Percentiles rank a stretch among this genome's conserved stretches.
Evolutionary conservation across 2,329 filamentous ascomycete species (phyloP).

Genomic region (Diplocarpon mali): DNA sequence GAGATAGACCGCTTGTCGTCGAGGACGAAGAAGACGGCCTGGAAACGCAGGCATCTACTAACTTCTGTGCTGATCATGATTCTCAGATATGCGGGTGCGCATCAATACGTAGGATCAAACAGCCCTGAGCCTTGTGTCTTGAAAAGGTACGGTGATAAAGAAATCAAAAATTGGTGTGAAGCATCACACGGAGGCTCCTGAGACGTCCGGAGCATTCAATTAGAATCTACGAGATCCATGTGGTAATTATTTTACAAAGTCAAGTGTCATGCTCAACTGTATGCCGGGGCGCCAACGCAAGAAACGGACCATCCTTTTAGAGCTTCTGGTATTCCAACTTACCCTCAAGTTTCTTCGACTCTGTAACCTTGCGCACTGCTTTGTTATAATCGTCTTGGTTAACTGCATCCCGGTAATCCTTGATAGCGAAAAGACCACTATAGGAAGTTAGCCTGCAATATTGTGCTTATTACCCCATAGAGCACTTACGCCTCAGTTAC

Average conservation of each 20-base stretch:
- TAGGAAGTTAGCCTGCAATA: constrained; percentile 21
- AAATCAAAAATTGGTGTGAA: constrained; percentile 4
- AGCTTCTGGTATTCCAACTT: constrained; percentile 97
- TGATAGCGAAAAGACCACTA: constrained; percentile 93
- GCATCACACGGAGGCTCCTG: constrained; percentile 2
- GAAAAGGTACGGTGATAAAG: no score
- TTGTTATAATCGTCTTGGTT: constrained; percentile 99
- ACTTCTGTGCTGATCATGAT: no score
- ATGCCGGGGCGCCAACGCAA: constrained; percentile 21
- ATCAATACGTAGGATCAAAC: no score
- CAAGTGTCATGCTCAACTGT: constrained; percentile 16
- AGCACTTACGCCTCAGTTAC: constrained; percentile 88
- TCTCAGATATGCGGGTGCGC: no score
- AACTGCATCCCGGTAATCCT: constrained; percentile 90
- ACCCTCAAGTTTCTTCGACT: constrained; percentile 96
- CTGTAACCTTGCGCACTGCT: constrained; percentile 92
- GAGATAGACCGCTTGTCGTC: no score
- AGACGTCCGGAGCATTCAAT: neutral
- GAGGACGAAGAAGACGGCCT: no score
- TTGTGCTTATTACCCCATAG: neutral
- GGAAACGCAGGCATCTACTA: no score
- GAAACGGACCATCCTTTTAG: constrained; percentile 34
- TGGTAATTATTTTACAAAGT: constrained; percentile 24
- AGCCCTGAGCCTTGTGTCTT: no score
- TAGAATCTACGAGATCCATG: constrained; percentile 12